These are phyloP conservation scores for Amborella trichopoda DNA, from an alignment of 164 flowering plant species.

Conservation along the genomic window DNA sequence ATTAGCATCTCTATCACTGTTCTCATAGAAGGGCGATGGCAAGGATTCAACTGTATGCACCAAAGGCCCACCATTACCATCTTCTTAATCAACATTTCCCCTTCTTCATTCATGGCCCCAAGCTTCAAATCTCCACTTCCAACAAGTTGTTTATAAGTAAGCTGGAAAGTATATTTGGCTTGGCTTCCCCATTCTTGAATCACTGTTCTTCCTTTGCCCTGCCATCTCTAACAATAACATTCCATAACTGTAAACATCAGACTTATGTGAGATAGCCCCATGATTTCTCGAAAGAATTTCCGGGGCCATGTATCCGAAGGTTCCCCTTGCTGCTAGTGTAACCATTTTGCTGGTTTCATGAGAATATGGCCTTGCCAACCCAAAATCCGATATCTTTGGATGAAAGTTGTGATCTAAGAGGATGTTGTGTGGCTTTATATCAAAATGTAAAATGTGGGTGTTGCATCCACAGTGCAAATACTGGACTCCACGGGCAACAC, in stretches of 20 bases:
- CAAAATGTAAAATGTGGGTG: constrained; percentile 1
- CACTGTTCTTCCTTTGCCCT: no score
- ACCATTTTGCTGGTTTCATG: neutral
- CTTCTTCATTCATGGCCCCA: no score
- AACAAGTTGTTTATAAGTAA: no score
- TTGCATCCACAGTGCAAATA: constrained; percentile 5
- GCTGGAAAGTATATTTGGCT: no score
- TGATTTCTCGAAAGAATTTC: neutral
- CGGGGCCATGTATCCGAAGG: constrained; percentile 6
- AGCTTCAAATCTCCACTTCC: no score
- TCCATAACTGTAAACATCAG: constrained; percentile 10
- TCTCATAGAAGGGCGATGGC: no score
- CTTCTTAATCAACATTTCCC: no score
- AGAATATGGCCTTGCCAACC: constrained; percentile 5
- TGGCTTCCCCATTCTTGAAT: no score
- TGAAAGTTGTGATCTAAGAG: constrained; percentile 3
- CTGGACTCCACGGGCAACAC: constrained; percentile 1
- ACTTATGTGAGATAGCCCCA: constrained; percentile 5
- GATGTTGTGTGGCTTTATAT: constrained; percentile 9
- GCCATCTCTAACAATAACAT: constrained; percentile 1
- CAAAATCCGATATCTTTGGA: constrained; percentile 7
- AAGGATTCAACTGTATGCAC: no score
- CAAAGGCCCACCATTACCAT: no score
- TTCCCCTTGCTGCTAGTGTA: neutral
- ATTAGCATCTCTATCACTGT: no score